These are phyloP conservation scores for Pseudovirgaria hyperparasitica DNA, from an alignment of 2,329 filamentous ascomycete species.

Conservation along the genomic window DNA sequence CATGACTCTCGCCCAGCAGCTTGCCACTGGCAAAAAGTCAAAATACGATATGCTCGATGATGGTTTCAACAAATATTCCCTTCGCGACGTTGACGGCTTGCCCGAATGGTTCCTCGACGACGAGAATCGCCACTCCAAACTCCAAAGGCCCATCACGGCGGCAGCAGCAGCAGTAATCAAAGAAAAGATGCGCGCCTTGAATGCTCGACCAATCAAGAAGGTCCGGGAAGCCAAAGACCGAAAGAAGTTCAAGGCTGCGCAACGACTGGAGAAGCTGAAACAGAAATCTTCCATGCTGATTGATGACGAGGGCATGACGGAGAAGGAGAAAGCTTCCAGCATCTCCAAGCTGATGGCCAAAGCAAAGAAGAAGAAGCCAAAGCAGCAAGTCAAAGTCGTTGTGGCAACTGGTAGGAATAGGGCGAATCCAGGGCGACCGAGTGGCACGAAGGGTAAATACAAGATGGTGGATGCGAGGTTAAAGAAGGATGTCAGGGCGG, in stretches of 20 bases:
- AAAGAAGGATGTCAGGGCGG: constrained; percentile 89
- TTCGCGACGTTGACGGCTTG: constrained; percentile 81
- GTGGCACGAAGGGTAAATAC: constrained; percentile 89
- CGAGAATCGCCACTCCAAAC: constrained; percentile 70
- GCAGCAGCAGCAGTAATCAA: constrained; percentile 85
- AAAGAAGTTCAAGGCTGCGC: constrained; percentile 93
- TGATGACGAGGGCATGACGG: constrained; percentile 82
- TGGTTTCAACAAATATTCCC: constrained; percentile 82
- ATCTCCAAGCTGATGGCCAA: constrained; percentile 73
- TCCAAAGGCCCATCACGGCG: constrained; percentile 79
- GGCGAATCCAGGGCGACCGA: constrained; percentile 74
- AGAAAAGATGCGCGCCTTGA: constrained; percentile 83
- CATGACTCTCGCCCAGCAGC: constrained; percentile 89
- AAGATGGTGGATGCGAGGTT: constrained; percentile 92
- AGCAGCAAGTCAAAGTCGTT: constrained; percentile 71
- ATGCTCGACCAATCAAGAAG: constrained; percentile 97
- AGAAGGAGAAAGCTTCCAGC: constrained; percentile 85
- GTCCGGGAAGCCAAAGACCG: constrained; percentile 90
- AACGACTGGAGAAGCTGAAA: constrained; percentile 83
- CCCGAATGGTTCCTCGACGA: constrained; percentile 98
- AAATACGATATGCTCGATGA: constrained; percentile 76
- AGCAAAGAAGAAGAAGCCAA: constrained; percentile 75
- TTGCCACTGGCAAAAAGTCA: constrained; percentile 75
- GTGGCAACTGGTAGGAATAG: constrained; percentile 76
- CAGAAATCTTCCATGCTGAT: constrained; percentile 90